Evolutionary conservation across 257 asterid species (phyloP).

Genomic region (Misopates orontium): DNA sequence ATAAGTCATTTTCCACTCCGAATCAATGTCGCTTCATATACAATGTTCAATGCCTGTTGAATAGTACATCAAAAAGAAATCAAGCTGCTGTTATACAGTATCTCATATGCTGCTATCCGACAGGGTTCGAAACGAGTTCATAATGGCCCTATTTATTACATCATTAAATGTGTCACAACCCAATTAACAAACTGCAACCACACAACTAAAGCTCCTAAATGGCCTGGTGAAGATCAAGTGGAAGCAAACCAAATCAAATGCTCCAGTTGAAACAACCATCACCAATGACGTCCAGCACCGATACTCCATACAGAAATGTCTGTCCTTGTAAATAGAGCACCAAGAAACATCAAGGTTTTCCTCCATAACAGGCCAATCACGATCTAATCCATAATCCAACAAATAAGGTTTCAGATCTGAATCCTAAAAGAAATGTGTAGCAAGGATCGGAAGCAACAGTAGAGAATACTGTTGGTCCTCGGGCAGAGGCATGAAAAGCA

Average conservation of each 20-base stretch:
- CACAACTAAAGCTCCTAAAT: background rate
- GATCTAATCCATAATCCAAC: background rate
- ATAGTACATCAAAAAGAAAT: background rate
- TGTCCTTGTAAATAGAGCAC: background rate
- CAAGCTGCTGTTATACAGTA: no score
- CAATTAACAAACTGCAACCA: background rate
- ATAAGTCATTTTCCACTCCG: background rate
- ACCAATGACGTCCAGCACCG: background rate
- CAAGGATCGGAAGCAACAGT: background rate
- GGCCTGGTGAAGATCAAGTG: background rate
- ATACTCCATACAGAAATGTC: background rate
- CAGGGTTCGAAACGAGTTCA: background rate
- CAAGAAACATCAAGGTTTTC: background rate
- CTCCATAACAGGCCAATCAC: background rate
- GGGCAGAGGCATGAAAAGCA: background rate
- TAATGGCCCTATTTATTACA: slow-evolving; percentile 3
- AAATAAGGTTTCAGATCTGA: background rate
- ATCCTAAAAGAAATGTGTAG: background rate
- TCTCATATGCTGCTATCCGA: no score
- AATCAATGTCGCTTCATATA: background rate
- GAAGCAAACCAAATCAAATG: no score
- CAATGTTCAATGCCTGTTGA: background rate
- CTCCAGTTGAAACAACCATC: background rate
- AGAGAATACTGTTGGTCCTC: background rate
- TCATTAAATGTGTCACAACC: background rate